Conservation (phyloP, 2,329 filamentous ascomycete genomes). For the Trematosphaeria pertusa region DNA sequence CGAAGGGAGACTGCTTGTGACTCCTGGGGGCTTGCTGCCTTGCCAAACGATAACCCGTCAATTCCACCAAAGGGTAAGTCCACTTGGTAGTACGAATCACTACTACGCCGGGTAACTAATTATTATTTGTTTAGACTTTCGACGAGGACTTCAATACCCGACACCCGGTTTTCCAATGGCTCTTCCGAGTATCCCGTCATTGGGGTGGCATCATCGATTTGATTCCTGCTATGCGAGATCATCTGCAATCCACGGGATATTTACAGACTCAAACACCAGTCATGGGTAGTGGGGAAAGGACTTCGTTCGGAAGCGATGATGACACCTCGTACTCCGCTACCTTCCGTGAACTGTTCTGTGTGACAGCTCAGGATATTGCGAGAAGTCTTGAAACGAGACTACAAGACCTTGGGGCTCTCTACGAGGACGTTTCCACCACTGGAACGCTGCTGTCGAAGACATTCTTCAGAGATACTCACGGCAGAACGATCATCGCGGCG, state of each 20-base stretch:
- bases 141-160: conserved; percentile 77
- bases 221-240: conserved; percentile 74
- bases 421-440: conserved; percentile 77
- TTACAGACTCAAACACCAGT: conserved; percentile 28
- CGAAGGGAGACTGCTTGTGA: conserved; percentile 71
- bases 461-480: conserved; percentile 53
- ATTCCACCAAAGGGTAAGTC: conserved; percentile 47
- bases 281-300: conserved; percentile 21
- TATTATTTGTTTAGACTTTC: conserved; percentile 54
- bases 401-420: conserved; percentile 71
- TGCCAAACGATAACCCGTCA: conserved; percentile 78
- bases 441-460: conserved; percentile 66
- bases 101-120: not conserved
- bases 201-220: conserved; percentile 74
- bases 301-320: conserved; percentile 57
- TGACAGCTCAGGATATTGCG: conserved; percentile 78
- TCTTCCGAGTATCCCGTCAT: conserved; percentile 80
- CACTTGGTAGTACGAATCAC: conserved; percentile 66
- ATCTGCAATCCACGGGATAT: conserved; percentile 64
- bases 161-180: conserved; percentile 86
- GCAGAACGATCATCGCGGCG: conserved; percentile 32
- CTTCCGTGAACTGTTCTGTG: conserved; percentile 84
- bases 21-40: conserved; percentile 72
- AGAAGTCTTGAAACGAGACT: conserved; percentile 69
- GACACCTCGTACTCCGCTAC: conserved; percentile 75